These are phyloP conservation scores for Candida michaelii DNA, from an alignment of 805 yeast genomes.

Conservation along the genomic window DNA sequence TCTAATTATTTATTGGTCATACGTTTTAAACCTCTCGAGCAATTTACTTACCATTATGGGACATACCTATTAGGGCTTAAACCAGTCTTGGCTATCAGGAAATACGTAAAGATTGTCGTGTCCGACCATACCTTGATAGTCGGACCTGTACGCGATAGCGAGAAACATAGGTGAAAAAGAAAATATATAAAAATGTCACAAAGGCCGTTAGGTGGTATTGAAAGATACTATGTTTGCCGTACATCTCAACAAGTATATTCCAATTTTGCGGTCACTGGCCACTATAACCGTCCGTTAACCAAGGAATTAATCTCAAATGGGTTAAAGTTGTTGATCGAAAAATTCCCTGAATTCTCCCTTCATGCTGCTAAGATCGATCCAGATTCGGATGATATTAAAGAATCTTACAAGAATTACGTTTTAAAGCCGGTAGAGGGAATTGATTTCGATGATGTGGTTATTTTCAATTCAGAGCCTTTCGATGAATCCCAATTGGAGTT, in stretches of 20 bases:
- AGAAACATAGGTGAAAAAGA: too few species aligned
- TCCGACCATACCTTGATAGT: too few species aligned
- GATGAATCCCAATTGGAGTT: conserved; percentile 14
- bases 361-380: not conserved
- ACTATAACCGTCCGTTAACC: conserved; percentile 17
- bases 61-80: too few species aligned
- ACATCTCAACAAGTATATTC: conserved; percentile 14
- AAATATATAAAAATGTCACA: not conserved
- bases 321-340: conserved; percentile 15
- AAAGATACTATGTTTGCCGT: conserved; percentile 9
- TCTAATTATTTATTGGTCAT: not conserved
- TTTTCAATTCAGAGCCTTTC: conserved; percentile 11
- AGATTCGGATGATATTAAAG: conserved; percentile 8
- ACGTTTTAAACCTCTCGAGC: not conserved
- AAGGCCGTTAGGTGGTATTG: conserved; percentile 3
- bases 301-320: conserved; percentile 20
- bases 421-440: conserved; percentile 19
- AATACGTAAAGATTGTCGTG: too few species aligned
- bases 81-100: too few species aligned
- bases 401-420: conserved; percentile 13
- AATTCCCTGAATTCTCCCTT: conserved; percentile 18
- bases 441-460: conserved; percentile 22
- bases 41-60: too few species aligned
- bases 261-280: conserved; percentile 25
- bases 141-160: too few species aligned